phyloP scores from a whole-genome alignment of 306 rosid species.

The Ormosia semicastrata region DNA sequence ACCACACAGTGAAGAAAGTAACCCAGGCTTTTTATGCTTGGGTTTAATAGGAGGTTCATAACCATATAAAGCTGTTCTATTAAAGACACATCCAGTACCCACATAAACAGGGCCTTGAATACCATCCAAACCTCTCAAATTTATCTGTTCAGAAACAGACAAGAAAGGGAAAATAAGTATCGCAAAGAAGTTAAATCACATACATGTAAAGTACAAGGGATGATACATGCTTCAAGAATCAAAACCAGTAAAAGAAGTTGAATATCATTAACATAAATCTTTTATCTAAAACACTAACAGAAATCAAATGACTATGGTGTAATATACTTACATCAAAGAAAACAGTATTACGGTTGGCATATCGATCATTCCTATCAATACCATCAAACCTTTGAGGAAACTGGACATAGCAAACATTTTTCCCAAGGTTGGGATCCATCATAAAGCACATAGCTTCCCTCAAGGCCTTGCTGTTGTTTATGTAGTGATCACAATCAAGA shows the following conservation, averaged over 20 bases:
- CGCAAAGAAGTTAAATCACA: neutral
- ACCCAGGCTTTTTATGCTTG: constrained; percentile 65
- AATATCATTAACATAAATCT: neutral
- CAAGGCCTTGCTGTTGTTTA: constrained; percentile 88
- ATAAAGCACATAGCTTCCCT: constrained; percentile 92
- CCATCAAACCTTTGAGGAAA: constrained; percentile 95
- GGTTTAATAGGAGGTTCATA: constrained; percentile 84
- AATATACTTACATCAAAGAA: constrained; percentile 80
- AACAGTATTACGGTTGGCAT: constrained; percentile 90
- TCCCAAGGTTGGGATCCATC: constrained; percentile 95
- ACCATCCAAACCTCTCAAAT: constrained; percentile 91
- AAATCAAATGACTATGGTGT: neutral
- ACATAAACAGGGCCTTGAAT: constrained; percentile 95
- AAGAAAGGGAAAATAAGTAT: neutral
- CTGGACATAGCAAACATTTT: constrained; percentile 81
- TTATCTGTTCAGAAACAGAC: constrained; percentile 55
- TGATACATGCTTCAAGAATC: neutral
- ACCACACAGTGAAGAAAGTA: constrained; percentile 68
- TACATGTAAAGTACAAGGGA: neutral
- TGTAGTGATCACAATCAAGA: constrained; percentile 98
- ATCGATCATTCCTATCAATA: constrained; percentile 84
- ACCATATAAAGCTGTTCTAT: constrained; percentile 87
- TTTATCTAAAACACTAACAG: neutral
- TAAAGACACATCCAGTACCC: constrained; percentile 94
- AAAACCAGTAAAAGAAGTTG: neutral